Percentiles rank a stretch among this genome's conserved stretches.
phyloP scores from a whole-genome alignment of 2,329 filamentous ascomycete species.

The Penicillium sp. region DNA sequence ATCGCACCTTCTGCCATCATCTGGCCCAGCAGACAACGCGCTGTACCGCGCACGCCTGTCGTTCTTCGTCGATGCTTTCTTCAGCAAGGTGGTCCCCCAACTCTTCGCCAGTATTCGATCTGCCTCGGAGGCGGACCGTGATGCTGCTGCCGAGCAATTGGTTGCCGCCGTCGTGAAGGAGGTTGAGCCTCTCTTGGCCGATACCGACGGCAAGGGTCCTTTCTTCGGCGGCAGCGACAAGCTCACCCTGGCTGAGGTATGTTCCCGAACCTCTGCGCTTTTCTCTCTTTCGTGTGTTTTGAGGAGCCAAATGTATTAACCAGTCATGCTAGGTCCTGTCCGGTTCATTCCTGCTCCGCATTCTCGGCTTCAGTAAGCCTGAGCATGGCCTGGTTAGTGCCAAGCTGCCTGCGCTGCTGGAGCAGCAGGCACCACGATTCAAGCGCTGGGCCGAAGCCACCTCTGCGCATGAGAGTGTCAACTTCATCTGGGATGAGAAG shows the following conservation, averaged over 20 bases:
- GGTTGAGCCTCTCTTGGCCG: conserved; percentile 68
- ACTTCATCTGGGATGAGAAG: conserved; percentile 62
- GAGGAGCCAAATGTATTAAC: not conserved
- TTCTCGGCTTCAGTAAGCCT: conserved; percentile 58
- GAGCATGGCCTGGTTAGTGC: conserved; percentile 53
- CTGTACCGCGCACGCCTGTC: conserved; percentile 66
- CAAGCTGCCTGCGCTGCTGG: conserved; percentile 50
- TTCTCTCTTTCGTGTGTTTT: not conserved
- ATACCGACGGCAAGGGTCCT: conserved; percentile 50
- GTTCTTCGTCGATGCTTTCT: conserved; percentile 73
- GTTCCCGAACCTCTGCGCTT: conserved; percentile 15
- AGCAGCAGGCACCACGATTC: conserved; percentile 64
- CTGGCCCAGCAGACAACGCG: conserved; percentile 56
- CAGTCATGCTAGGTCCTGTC: conserved; percentile 55
- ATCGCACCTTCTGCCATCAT: conserved; percentile 63
- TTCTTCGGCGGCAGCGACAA: conserved; percentile 67
- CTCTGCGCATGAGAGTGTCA: conserved; percentile 66
- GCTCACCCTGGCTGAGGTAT: conserved; percentile 74
- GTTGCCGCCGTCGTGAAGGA: conserved; percentile 65
- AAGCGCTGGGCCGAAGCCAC: conserved; percentile 67
- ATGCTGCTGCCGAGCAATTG: conserved; percentile 53
- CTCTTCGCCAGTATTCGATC: conserved; percentile 53
- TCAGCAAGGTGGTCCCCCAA: conserved; percentile 59
- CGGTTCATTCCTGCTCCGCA: conserved; percentile 67
- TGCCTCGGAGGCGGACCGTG: conserved; percentile 53